Percentiles rank a stretch among this genome's conserved stretches.
phyloP scores from a whole-genome alignment of 768 basidiomycete genomes.

The Auriscalpium orientale region DNA sequence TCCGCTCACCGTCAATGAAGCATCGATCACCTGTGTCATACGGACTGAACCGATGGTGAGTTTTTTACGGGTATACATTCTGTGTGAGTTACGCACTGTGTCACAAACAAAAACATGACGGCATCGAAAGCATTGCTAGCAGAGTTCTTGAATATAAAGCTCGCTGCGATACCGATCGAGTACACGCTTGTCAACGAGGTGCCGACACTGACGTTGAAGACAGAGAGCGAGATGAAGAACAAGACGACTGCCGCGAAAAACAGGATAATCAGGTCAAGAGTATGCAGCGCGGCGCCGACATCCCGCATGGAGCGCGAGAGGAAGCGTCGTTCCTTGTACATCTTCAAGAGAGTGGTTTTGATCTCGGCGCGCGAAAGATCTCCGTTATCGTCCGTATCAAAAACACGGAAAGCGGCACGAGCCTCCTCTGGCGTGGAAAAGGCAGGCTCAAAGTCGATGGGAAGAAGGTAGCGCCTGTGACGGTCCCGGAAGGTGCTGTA shows the following conservation, averaged over 20 bases:
- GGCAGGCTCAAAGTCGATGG: conserved; percentile 66
- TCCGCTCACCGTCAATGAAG: conserved; percentile 51
- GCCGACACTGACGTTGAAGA: conserved; percentile 64
- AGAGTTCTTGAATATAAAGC: conserved; percentile 74
- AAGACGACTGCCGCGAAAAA: conserved; percentile 55
- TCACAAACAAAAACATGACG: conserved; percentile 77
- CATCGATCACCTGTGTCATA: conserved; percentile 81
- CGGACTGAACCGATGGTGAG: conserved; percentile 35
- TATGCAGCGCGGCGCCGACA: conserved; percentile 57
- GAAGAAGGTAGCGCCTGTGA: conserved; percentile 49
- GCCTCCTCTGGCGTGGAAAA: conserved; percentile 52
- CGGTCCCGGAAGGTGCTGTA: conserved; percentile 53
- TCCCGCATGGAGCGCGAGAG: conserved; percentile 73
- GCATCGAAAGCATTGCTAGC: conserved; percentile 70
- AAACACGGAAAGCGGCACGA: conserved; percentile 62
- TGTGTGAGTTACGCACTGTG: conserved; percentile 50
- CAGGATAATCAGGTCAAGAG: conserved; percentile 56
- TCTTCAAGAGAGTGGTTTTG: conserved; percentile 56
- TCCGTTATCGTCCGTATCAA: conserved; percentile 71
- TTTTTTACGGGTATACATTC: too few species aligned
- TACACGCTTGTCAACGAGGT: conserved; percentile 66
- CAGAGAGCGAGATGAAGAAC: conserved; percentile 66
- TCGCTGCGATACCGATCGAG: conserved; percentile 62
- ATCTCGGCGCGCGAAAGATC: conserved; percentile 73
- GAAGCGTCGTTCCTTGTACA: conserved; percentile 75